A percentile compares a stretch with the other conserved stretches of the same genome.
These are phyloP conservation scores for Citrullus colocynthis DNA, from an alignment of 306 rosid species.

Conservation along the genomic window DNA sequence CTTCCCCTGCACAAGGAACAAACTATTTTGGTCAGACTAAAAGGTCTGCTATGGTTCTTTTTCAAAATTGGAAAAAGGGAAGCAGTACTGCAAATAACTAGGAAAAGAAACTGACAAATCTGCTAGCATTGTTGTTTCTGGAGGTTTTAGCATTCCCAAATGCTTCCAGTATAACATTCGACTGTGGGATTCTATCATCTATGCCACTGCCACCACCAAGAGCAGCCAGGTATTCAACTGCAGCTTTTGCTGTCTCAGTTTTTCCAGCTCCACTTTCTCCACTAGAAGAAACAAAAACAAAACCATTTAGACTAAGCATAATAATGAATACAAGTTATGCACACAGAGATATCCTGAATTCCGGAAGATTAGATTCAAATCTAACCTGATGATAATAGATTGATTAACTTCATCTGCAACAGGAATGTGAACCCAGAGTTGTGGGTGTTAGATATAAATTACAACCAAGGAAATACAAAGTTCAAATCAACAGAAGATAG, in stretches of 20 bases:
- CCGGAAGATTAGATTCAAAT: not conserved
- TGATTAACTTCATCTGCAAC: constrained; percentile 80
- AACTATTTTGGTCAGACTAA: constrained; percentile 16
- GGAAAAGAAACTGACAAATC: constrained; percentile 70
- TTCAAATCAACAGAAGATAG: not conserved
- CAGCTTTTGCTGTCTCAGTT: constrained; percentile 83
- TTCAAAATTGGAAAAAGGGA: not conserved
- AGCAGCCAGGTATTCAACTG: constrained; percentile 75
- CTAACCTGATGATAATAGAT: constrained; percentile 90
- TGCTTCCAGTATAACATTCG: constrained; percentile 72
- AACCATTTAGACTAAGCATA: not conserved
- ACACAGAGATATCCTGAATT: not conserved
- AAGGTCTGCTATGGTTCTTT: not conserved
- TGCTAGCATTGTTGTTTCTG: constrained; percentile 74
- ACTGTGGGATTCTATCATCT: constrained; percentile 51
- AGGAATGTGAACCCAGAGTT: constrained; percentile 17
- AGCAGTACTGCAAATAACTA: not conserved
- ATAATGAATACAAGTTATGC: not conserved
- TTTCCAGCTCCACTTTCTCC: constrained; percentile 99
- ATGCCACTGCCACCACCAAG: constrained; percentile 64
- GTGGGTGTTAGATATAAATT: constrained; percentile 13
- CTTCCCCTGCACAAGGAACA: constrained; percentile 60
- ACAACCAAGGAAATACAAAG: not conserved
- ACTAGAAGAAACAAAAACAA: constrained; percentile 28
- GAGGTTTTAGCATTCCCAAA: constrained; percentile 94